phyloP scores from a whole-genome alignment of 352 stramenopile species.

The Thraustochytrium striatum region DNA sequence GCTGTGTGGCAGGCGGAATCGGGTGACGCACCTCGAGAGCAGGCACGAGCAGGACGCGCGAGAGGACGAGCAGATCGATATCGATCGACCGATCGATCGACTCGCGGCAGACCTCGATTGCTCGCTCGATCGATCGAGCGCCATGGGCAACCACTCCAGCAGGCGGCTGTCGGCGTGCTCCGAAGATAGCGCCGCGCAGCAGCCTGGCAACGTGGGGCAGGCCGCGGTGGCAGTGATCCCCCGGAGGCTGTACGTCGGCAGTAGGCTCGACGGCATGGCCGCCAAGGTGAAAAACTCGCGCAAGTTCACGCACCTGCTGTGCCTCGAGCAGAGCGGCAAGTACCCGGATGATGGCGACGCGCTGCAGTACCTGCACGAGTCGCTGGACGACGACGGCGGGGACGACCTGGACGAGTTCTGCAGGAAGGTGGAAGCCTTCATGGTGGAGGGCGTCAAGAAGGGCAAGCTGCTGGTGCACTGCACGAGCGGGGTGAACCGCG shows the following conservation, averaged over 20 bases:
- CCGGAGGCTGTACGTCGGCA: conserved; percentile 26
- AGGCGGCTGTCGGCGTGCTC: too few relatives aligned
- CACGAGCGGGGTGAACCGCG: conserved; percentile 35
- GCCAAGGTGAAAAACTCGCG: conserved; percentile 40
- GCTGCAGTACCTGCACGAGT: conserved; percentile 8
- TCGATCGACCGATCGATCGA: too few relatives aligned
- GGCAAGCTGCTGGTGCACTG: conserved; percentile 32
- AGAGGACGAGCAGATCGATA: too few relatives aligned
- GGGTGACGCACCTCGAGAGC: too few relatives aligned
- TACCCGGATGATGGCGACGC: conserved; percentile 5
- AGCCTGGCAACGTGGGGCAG: too few relatives aligned
- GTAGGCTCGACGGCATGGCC: conserved; percentile 23
- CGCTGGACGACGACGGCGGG: conserved; percentile 12
- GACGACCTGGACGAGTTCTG: conserved; percentile 13
- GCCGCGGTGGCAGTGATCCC: background rate
- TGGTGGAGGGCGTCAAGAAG: conserved; percentile 22
- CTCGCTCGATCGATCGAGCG: too few relatives aligned
- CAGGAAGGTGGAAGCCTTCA: background rate
- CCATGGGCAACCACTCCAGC: too few relatives aligned
- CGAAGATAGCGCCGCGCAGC: too few relatives aligned
- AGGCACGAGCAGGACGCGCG: too few relatives aligned
- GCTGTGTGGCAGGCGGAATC: too few relatives aligned
- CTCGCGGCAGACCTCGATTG: too few relatives aligned
- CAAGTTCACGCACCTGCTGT: conserved; percentile 39
- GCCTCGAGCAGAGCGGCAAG: conserved; percentile 5